Evolutionary conservation across 164 flowering plant species (phyloP).

Genomic region (Annona cherimola): DNA sequence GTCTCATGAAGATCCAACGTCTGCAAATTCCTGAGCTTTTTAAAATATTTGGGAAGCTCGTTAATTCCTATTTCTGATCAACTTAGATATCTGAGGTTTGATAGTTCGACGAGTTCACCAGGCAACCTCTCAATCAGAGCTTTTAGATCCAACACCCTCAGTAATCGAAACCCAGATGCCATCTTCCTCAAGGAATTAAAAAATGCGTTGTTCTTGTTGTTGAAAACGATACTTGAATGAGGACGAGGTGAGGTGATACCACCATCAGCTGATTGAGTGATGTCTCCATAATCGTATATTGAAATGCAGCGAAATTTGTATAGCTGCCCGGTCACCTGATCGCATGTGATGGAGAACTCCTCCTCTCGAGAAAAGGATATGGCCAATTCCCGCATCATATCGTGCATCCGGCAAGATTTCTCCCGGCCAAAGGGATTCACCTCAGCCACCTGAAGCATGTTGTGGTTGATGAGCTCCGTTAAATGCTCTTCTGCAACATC

Average conservation of each 20-base stretch:
- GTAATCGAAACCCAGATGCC: not conserved
- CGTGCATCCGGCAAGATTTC: constrained; percentile 9
- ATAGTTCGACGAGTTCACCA: not conserved
- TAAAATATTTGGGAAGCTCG: not conserved
- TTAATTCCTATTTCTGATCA: not conserved
- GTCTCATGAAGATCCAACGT: not conserved
- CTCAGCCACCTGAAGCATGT: constrained; percentile 9
- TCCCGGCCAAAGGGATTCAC: not conserved
- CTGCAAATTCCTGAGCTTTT: not conserved
- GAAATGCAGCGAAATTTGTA: not conserved
- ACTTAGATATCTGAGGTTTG: not conserved
- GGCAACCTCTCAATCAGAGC: not conserved
- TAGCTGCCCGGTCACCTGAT: not conserved
- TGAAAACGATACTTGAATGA: not conserved
- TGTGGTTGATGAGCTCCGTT: constrained; percentile 5
- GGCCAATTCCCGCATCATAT: constrained; percentile 15
- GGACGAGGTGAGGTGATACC: too few relatives aligned
- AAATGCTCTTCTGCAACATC: constrained; percentile 9
- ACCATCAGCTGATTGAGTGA: not conserved
- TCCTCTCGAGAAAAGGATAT: constrained; percentile 4
- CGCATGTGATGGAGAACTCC: not conserved
- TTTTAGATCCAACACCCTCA: not conserved
- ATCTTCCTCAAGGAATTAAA: not conserved
- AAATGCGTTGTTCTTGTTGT: not conserved
- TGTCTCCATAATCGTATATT: not conserved